Evolutionary conservation across 495 filamentous ascomycete species (phyloP).

Genomic region (Penicillium bialowiezense): DNA sequence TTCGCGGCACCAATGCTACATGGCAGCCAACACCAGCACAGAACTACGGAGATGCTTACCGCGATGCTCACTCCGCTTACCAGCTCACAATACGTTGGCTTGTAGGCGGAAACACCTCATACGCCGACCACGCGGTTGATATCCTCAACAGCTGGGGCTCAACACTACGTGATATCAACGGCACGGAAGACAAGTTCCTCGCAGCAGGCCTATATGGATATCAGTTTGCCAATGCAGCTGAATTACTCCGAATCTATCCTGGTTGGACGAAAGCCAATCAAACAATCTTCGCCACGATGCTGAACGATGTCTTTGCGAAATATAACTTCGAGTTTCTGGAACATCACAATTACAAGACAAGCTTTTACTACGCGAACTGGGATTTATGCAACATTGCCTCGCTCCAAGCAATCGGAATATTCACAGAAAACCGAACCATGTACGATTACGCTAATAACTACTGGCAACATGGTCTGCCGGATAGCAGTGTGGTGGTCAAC

Average conservation of each 20-base stretch:
- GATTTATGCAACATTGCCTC: constrained; percentile 38
- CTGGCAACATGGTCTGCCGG: constrained; percentile 29
- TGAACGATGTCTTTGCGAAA: neutral
- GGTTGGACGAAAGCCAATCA: neutral
- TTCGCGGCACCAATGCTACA: too few relatives aligned
- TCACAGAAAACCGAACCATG: constrained; percentile 34
- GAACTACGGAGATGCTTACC: too few relatives aligned
- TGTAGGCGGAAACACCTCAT: neutral
- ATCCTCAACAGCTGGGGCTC: neutral
- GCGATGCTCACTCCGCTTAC: neutral
- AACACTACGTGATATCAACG: neutral
- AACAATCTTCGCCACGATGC: neutral
- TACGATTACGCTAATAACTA: constrained; percentile 26
- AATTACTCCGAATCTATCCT: neutral
- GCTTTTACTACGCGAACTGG: constrained; percentile 31
- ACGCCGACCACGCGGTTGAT: neutral
- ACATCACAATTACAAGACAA: neutral
- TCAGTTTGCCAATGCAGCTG: neutral
- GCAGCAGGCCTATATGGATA: neutral
- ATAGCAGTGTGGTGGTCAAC: constrained; percentile 29
- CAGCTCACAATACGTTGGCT: neutral
- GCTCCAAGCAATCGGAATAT: constrained; percentile 29
- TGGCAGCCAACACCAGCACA: too few relatives aligned
- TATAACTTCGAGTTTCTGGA: neutral
- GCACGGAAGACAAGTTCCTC: neutral